Percentiles rank a stretch among this genome's conserved stretches.
Evolutionary conservation across 129 eudicot species (phyloP).

Genomic region (Helianthus tuberosus): DNA sequence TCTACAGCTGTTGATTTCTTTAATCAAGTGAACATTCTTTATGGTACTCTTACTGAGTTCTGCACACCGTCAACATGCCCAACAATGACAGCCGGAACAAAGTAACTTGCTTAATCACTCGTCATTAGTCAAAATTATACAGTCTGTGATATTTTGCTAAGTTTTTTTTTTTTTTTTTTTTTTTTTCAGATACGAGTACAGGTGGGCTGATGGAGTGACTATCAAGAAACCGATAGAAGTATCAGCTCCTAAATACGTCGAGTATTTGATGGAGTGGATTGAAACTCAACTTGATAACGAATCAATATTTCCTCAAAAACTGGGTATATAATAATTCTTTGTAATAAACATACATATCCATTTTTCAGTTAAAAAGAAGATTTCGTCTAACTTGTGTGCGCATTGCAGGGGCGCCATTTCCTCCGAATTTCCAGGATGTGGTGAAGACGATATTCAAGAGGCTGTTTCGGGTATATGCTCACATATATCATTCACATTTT

Average conservation of each 20-base stretch:
- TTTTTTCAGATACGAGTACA: constrained; percentile 58
- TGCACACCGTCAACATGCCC: constrained; percentile 67
- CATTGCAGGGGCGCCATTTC: constrained; percentile 62
- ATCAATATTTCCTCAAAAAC: constrained; percentile 57
- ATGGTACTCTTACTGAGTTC: constrained; percentile 67
- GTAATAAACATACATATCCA: neutral
- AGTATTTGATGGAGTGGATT: constrained; percentile 65
- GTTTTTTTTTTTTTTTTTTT: constrained; percentile 21
- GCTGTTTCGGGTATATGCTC: constrained; percentile 65
- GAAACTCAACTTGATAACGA: constrained; percentile 65
- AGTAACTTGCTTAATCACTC: constrained; percentile 46
- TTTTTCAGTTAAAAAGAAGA: neutral
- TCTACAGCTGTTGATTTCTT: constrained; percentile 71
- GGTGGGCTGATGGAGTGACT: constrained; percentile 79
- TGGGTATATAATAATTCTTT: constrained; percentile 40
- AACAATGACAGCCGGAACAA: constrained; percentile 69
- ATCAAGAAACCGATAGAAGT: constrained; percentile 70
- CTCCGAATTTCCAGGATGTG: constrained; percentile 59
- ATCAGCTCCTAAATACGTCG: constrained; percentile 31
- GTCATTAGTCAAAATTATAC: neutral
- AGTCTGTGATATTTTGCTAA: neutral
- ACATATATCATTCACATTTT: constrained; percentile 67
- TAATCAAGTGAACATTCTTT: constrained; percentile 70
- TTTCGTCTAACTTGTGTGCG: neutral
- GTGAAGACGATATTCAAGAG: constrained; percentile 51